phyloP scores from a whole-genome alignment of 805 yeast species.

The Lachancea mirantina region DNA sequence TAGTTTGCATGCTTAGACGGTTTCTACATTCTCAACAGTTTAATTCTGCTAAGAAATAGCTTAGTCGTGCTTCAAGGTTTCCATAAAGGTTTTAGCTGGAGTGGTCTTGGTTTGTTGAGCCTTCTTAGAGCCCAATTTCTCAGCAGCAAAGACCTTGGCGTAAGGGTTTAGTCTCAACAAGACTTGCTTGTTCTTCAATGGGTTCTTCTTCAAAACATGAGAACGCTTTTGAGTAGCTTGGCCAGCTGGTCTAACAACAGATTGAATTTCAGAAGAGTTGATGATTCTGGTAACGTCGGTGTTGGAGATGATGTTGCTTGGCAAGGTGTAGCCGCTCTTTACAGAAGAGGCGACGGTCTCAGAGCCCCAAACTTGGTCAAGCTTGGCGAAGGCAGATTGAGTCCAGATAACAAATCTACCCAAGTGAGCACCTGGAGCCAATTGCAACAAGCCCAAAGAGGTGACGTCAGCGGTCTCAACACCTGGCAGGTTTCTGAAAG shows the following conservation, averaged over 20 bases:
- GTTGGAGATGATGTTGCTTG: conserved; percentile 90
- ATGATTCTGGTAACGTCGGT: conserved; percentile 94
- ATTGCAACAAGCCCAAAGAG: conserved; percentile 90
- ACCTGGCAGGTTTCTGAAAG: conserved; percentile 99
- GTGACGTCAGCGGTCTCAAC: conserved; percentile 93
- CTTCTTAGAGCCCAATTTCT: conserved; percentile 83
- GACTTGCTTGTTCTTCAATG: conserved; percentile 98
- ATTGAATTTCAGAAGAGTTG: conserved; percentile 98
- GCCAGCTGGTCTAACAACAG: conserved; percentile 95
- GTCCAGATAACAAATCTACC: conserved; percentile 99
- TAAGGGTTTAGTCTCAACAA: conserved; percentile 98
- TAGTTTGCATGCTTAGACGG: no score
- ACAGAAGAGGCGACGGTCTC: conserved; percentile 68
- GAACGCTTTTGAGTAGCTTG: conserved; percentile 88
- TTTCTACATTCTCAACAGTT: no score
- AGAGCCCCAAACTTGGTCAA: conserved; percentile 96
- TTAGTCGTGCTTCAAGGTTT: conserved; percentile 59
- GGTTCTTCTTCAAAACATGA: conserved; percentile 97
- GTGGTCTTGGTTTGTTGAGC: conserved; percentile 58
- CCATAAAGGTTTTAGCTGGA: conserved; percentile 64
- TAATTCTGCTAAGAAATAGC: no score
- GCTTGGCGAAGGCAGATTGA: conserved; percentile 93
- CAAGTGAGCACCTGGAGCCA: conserved; percentile 99
- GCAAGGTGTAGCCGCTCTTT: conserved; percentile 86
- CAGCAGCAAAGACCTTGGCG: conserved; percentile 93